Evolutionary conservation across 2,329 filamentous ascomycete genomes (phyloP).

Genomic region (Colletotrichum limetticola): DNA sequence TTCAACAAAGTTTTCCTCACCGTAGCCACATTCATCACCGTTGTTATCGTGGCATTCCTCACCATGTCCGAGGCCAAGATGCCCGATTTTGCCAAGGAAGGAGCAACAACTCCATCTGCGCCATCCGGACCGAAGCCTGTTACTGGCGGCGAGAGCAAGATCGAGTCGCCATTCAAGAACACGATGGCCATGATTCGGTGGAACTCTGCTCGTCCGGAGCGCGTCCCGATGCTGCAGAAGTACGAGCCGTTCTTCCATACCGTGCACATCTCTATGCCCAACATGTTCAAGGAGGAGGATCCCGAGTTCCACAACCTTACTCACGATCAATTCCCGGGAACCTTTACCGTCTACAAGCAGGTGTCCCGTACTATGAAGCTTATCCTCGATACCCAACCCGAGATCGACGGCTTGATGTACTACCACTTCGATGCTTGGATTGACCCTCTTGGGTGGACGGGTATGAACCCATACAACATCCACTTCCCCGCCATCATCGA

Average conservation of each 20-base stretch:
- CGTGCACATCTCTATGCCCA: constrained; percentile 43
- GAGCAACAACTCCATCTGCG: background rate
- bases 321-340: constrained; percentile 40
- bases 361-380: constrained; percentile 44
- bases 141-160: constrained; percentile 24
- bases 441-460: constrained; percentile 41
- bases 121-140: constrained; percentile 14
- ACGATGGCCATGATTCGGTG: constrained; percentile 43
- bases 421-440: constrained; percentile 48
- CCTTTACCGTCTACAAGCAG: constrained; percentile 38
- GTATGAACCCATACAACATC: constrained; percentile 42
- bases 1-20: constrained; percentile 32
- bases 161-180: constrained; percentile 42
- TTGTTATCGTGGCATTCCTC: constrained; percentile 37
- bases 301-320: constrained; percentile 40
- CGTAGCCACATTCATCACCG: constrained; percentile 33
- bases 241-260: constrained; percentile 45
- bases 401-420: constrained; percentile 44
- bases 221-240: constrained; percentile 40
- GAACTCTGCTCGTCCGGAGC: constrained; percentile 41
- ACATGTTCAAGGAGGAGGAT: constrained; percentile 32
- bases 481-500: constrained; percentile 40
- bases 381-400: constrained; percentile 41
- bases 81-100: constrained; percentile 33
- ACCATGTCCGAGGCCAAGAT: constrained; percentile 36